These are phyloP conservation scores for Petunia secreta DNA, from an alignment of 257 asterid species.

Conservation along the genomic window DNA sequence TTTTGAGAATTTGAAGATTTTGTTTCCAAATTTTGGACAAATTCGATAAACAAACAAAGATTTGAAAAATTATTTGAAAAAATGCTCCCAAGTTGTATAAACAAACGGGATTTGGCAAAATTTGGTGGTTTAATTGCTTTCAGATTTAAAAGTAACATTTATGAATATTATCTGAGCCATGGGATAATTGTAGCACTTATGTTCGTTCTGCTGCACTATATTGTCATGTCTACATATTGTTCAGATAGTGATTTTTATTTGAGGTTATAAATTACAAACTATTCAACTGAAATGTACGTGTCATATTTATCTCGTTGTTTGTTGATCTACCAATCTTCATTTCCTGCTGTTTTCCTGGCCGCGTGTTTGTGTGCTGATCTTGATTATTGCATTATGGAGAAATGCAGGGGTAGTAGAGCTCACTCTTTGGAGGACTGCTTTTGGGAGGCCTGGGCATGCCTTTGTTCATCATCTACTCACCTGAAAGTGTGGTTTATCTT, in stretches of 20 bases:
- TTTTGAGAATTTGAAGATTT: too few relatives aligned
- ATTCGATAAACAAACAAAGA: too few relatives aligned
- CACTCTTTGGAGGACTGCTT: slow-evolving; percentile 94
- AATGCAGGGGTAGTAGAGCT: slow-evolving; percentile 58
- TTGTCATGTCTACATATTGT: not conserved
- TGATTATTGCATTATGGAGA: slow-evolving; percentile 35
- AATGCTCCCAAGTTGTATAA: not conserved
- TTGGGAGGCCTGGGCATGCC: slow-evolving; percentile 99
- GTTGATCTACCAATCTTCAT: not conserved
- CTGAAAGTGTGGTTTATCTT: slow-evolving; percentile 71
- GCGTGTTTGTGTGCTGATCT: slow-evolving; percentile 32
- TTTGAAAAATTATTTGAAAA: too few relatives aligned
- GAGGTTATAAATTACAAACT: not conserved
- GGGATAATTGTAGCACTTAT: not conserved
- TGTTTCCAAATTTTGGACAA: too few relatives aligned
- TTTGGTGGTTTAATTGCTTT: slow-evolving; percentile 17
- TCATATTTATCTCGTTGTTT: not conserved
- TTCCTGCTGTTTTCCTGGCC: slow-evolving; percentile 22
- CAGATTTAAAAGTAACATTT: not conserved
- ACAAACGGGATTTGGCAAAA: not conserved
- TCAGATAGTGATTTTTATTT: slow-evolving; percentile 8
- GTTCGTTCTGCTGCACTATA: not conserved
- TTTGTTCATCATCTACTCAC: slow-evolving; percentile 96
- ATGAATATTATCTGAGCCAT: not conserved
- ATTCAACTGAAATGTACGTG: not conserved